These are phyloP conservation scores for Pestalotiopsis sp. DNA, from an alignment of 2,329 filamentous ascomycete genomes.

Conservation along the genomic window DNA sequence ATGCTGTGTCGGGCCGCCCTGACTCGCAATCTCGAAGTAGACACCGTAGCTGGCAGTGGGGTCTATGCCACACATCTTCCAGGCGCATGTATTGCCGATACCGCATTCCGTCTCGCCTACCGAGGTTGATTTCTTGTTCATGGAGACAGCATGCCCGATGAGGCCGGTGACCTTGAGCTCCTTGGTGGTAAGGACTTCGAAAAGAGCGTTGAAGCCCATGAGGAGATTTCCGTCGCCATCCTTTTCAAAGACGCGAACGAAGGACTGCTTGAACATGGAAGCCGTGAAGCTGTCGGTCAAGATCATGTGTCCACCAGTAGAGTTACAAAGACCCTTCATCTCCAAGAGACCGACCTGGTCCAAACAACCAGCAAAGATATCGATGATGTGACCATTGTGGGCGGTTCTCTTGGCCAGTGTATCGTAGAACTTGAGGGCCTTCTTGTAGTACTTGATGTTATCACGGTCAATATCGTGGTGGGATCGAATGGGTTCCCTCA, in stretches of 20 bases:
- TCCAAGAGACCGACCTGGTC: slow-evolving; percentile 96
- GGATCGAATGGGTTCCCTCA: slow-evolving; percentile 94
- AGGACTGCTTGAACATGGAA: slow-evolving; percentile 99
- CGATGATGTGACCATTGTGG: slow-evolving; percentile 95
- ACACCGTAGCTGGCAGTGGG: slow-evolving; percentile 91
- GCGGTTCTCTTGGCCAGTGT: slow-evolving; percentile 89
- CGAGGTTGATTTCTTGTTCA: slow-evolving; percentile 97
- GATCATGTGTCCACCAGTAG: slow-evolving; percentile 96
- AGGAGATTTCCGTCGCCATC: slow-evolving; percentile 90
- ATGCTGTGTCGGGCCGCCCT: slow-evolving; percentile 82
- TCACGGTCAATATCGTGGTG: slow-evolving; percentile 99
- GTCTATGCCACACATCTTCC: slow-evolving; percentile 99
- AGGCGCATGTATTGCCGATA: slow-evolving; percentile 97
- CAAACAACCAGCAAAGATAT: slow-evolving; percentile 95
- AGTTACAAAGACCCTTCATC: slow-evolving; percentile 97
- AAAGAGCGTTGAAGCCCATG: slow-evolving; percentile 97
- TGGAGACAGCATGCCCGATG: slow-evolving; percentile 92
- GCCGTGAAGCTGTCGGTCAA: slow-evolving; percentile 97
- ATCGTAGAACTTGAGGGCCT: slow-evolving; percentile 94
- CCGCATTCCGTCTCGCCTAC: slow-evolving; percentile 98
- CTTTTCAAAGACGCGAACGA: slow-evolving; percentile 95
- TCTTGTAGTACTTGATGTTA: slow-evolving; percentile 99
- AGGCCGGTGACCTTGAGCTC: slow-evolving; percentile 97
- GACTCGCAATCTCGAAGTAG: slow-evolving; percentile 96
- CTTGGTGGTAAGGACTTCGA: slow-evolving; percentile 96